Percentiles rank a stretch among this genome's conserved stretches.
phyloP scores from a whole-genome alignment of 2,329 filamentous ascomycete genomes.

The Byssochlamys sp. region DNA sequence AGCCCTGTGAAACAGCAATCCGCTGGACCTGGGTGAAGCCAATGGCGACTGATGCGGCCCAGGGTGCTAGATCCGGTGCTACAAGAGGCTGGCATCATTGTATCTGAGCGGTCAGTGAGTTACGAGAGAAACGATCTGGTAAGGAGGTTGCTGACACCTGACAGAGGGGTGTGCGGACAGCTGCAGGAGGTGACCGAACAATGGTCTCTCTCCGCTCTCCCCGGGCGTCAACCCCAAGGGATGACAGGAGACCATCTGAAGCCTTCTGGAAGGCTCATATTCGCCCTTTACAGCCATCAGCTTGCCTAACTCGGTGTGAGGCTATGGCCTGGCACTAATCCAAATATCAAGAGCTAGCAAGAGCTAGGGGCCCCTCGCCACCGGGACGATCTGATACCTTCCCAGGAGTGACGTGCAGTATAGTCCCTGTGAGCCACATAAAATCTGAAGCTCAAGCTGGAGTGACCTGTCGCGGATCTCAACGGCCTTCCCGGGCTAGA shows the following conservation, averaged over 20 bases:
- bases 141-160: neutral
- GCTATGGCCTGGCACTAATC: neutral
- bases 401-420: neutral
- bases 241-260: conserved; percentile 4
- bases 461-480: neutral
- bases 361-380: neutral
- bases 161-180: conserved; percentile 10
- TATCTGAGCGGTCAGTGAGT: conserved; percentile 4
- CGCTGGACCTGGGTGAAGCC: conserved; percentile 16
- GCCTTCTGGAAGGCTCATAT: conserved; percentile 6
- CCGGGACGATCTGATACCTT: neutral
- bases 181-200: conserved; percentile 14
- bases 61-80: conserved; percentile 21
- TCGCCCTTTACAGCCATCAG: conserved; percentile 10
- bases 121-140: neutral
- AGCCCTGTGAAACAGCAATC: conserved; percentile 22
- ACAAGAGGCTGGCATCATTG: conserved; percentile 14
- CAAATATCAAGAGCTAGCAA: neutral
- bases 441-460: neutral
- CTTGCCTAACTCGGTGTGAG: neutral
- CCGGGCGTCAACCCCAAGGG: conserved; percentile 7
- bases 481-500: neutral
- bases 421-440: neutral
- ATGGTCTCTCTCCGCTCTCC: conserved; percentile 4
- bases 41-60: conserved; percentile 18